Base-by-base conservation (phyloP, 768 basidiomycete genomes). In the Rhodotorula kratochvilovae region DNA sequence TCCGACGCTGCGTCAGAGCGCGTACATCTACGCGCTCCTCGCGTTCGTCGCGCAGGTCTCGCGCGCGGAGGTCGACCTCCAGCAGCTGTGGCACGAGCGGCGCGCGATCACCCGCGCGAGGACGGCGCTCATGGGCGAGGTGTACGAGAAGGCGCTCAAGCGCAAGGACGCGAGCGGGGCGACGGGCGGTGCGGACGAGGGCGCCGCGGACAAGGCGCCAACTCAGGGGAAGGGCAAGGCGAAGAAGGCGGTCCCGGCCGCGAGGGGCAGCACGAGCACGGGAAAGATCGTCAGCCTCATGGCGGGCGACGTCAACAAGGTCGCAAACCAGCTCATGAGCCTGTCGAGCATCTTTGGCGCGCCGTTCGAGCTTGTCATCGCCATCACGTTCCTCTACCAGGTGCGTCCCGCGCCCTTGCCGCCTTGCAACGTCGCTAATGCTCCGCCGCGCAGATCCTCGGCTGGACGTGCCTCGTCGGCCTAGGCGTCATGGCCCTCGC, bases 231-330 rank as follows among this genome's bases (percentile, higher is more conserved):
- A 56, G n/a, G 43, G 50, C 31, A 56, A 63, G 56, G 62, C 59
- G 43, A 61, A 64, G 50, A 51, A 55, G 54, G 35, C 23, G 5
- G 10, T 79, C 17, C 63, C 53, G 39, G 67, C 67, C 43, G 61
- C 82, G 48, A 70, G 67, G 27, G 72, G 61, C 4, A 56, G 62
- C 5, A 67, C 50, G 23, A 61, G 58, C 35, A 70, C 69, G 27
- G 70, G 74, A 2, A 69, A 68, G 51, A 75, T 71, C 45, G 66
- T 71, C 23, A 43, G 45, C 27, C 45, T 70, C 21, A 65, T 68
- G 63, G 42, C 43, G 13, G 63, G 60, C 3, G 66, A 65, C 60
- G 55, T 57, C 89, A 70, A 70, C 59, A 70, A 65, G 65, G 43
- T 72, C 63, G 60, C 72, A 5, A 63, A 56, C 35, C 73, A 74